Base-by-base conservation (phyloP, 2,329 filamentous ascomycete genomes). In the Trichoderma sp. region DNA sequence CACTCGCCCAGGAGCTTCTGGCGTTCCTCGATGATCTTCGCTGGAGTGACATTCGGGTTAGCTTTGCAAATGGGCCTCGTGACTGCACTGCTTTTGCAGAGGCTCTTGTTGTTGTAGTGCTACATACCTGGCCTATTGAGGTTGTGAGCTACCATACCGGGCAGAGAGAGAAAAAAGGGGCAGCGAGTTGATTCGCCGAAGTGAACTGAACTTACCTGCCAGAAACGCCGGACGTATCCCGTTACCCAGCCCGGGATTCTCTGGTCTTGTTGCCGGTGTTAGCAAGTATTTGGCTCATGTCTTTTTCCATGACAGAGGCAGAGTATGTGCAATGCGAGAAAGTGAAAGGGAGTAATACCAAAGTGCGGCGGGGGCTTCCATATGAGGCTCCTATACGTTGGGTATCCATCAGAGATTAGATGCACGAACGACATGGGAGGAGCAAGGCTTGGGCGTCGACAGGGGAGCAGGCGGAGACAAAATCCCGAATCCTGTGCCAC, bases 281-380 rank as follows among this genome's bases (percentile, higher is more conserved):
- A 66, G 33, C 21, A 16, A 14, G 16, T 18, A 11, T n/a, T 27
- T 45, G 12, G 21, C 21, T 14, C 18, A 33, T 21, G 41, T 7
- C 18, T 31, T 45, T 45, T 45, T 9, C 16, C 16, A 4, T 16
- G 27, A 18, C 16, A 16, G 6, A 9, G 33, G 38, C 41, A 56
- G 18, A 21, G 9, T 27, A 11, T 18, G 62, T 33, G 63, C 56
- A 65, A 18, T 16, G 38, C 14, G 21, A 71, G 35, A 62, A 64
- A 31, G 41, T 38, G 24, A n/a, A 21, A n/a, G 56, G 24, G 63
- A 73, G 64, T 74, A 31, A 78, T 92, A 98, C 96, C 96, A 83
- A 93, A 98, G 83, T 98, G 94, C 79, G 97, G 97, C 77, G 97
- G 97, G 75, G 97, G 96, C 84, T 98, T 99, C 95, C 95, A 99